Base-by-base conservation (phyloP, 495 filamentous ascomycete genomes). In the Evernia prunastri region DNA sequence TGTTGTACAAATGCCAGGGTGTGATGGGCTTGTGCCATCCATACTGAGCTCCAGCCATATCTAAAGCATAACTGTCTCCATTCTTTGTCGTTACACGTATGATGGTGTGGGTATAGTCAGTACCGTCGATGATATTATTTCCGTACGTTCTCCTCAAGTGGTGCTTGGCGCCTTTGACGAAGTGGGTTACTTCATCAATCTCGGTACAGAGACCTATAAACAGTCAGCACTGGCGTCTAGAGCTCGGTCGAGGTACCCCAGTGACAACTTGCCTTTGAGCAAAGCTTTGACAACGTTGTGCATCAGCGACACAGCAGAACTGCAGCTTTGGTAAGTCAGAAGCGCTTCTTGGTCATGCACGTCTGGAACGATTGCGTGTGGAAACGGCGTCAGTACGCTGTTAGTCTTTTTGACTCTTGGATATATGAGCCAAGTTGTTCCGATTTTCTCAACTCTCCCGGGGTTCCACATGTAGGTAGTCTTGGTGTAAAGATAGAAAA, bases 21-120 rank as follows among this genome's bases (percentile, higher is more conserved):
- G 31, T 61, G 20, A 61, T 20, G 9, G 18, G 0, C 43, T 61
- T 35, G 2, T 17, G n/a, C 59, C 59, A 61, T 13, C 43, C 45
- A 20, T 61, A 61, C 12, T 61, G 59, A 0, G 59, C 59, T 5
- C 59, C 59, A 31, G 59, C 42, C 33, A 61, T 49, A 13, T 61
- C 59, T 8, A 61, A 0, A 20, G 35, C 45, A 17, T 39, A 61
- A 1, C 17, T 29, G 3, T 61, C 43, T 18, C n/a, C 59, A 18
- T 37, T 51, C 42, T 27, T 61, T 3, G 18, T 23, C 13, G 42
- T 51, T 17, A 61, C n/a, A 37, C 59, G 42, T 11, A 61, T 12
- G 3, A 61, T 23, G 31, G 27, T 37, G 43, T 61, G 59, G 9
- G 2, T 1, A 25, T 61, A 61, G n/a, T 61, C 59, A 0, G 59